Conservation (phyloP, 192 early-diverging fungal genomes). For the Backusella tarrabulga region DNA sequence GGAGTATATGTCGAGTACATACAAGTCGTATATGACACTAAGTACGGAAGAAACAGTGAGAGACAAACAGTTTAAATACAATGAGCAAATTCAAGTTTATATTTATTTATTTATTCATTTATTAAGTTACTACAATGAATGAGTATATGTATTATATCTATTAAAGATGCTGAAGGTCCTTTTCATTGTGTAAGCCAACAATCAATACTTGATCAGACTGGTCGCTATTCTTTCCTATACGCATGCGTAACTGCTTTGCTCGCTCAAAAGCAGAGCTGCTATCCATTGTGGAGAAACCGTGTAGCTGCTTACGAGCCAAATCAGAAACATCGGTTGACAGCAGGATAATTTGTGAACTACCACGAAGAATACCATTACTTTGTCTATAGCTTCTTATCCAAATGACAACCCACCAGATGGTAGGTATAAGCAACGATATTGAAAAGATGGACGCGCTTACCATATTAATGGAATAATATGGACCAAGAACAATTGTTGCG, state of each 20-base stretch:
- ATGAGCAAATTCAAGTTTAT: too few species aligned
- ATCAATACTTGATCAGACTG: not conserved
- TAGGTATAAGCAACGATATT: not conserved
- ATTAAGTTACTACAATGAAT: too few species aligned
- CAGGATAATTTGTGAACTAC: not conserved
- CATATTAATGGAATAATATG: not conserved
- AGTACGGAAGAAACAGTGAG: too few species aligned
- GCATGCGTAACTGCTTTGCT: not conserved
- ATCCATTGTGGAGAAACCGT: not conserved
- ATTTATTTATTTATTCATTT: too few species aligned
- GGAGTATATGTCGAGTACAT: not conserved
- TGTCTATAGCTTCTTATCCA: not conserved
- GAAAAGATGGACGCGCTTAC: not conserved
- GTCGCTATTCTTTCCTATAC: not conserved
- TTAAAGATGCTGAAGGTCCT: not conserved
- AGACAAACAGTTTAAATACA: too few species aligned
- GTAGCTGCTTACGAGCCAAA: not conserved
- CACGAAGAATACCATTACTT: not conserved
- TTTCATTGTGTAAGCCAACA: not conserved
- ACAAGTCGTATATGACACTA: not conserved
- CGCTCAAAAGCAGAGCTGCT: not conserved
- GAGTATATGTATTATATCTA: too few species aligned
- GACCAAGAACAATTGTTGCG: not conserved
- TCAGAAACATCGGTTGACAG: not conserved
- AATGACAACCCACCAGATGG: not conserved